Conservation (phyloP, 2,329 filamentous ascomycete genomes). For the Penicillium freii region DNA sequence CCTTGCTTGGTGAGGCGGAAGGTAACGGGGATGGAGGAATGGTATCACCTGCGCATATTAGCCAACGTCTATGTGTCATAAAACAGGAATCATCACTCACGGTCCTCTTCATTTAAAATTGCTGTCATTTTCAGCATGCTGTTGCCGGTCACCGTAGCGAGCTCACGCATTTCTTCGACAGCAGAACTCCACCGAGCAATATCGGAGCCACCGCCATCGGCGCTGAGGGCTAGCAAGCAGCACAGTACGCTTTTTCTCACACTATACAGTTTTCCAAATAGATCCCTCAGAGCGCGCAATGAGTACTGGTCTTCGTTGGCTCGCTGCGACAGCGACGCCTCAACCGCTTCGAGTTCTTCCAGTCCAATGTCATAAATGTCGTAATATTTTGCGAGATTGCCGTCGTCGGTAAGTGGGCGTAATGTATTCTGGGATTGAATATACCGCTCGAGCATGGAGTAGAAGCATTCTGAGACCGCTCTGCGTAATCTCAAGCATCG, state of each 20-base stretch:
- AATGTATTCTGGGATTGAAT: conserved; percentile 67
- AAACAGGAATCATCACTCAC: conserved; percentile 48
- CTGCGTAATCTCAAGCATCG: conserved; percentile 78
- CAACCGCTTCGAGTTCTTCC: conserved; percentile 69
- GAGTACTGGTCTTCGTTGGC: conserved; percentile 74
- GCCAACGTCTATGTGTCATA: background rate
- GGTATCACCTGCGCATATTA: conserved; percentile 38
- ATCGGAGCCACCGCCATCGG: conserved; percentile 73
- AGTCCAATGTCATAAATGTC: conserved; percentile 81
- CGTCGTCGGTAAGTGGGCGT: conserved; percentile 70
- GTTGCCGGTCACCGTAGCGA: conserved; percentile 61
- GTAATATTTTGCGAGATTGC: conserved; percentile 86
- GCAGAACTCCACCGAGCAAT: conserved; percentile 75
- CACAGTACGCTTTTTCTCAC: conserved; percentile 83
- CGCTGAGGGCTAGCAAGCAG: conserved; percentile 82
- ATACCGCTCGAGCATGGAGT: conserved; percentile 68
- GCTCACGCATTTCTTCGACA: conserved; percentile 67
- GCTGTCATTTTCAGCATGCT: conserved; percentile 65
- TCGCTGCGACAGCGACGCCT: conserved; percentile 61
- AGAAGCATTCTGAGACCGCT: conserved; percentile 68
- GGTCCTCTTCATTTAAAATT: conserved; percentile 76
- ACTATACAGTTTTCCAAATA: conserved; percentile 76
- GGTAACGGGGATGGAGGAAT: conserved; percentile 57
- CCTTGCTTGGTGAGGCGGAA: conserved; percentile 70
- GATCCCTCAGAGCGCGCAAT: conserved; percentile 75